Percentiles rank a stretch among this genome's conserved stretches.
Conservation (phyloP, 306 rosid species). For the Dryas drummondii region DNA sequence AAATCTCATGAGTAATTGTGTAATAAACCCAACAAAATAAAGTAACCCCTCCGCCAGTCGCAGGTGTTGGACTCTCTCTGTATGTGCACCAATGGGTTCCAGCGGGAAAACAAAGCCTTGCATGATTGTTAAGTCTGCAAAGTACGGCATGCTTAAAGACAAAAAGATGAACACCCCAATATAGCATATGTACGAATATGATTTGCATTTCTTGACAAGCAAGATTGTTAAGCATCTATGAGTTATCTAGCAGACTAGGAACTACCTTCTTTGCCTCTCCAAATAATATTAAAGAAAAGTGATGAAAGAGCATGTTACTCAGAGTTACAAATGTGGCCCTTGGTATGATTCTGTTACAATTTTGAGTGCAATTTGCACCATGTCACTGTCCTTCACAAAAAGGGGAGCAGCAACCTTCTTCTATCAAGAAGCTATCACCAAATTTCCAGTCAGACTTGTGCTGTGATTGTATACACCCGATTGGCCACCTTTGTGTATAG, state of each 20-base stretch:
- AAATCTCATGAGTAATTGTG: no score
- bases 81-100: no score
- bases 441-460: slow-evolving; percentile 1
- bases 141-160: no score
- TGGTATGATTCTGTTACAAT: not conserved
- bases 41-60: no score
- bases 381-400: slow-evolving; percentile 1
- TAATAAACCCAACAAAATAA: no score
- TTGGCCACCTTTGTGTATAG: slow-evolving; percentile 7
- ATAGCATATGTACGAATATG: no score
- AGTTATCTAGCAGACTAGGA: no score
- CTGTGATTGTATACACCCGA: slow-evolving; percentile 9
- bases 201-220: no score
- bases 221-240: not conserved
- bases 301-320: not conserved
- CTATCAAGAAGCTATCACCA: slow-evolving; percentile 9
- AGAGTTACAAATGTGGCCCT: not conserved
- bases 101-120: no score
- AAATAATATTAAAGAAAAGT: not conserved
- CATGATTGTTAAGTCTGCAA: no score
- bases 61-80: no score
- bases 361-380: not conserved
- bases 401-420: slow-evolving; percentile 11
- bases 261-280: not conserved
- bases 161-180: no score